Base-by-base conservation (phyloP, 257 asterid genomes). In the Nicotiana benthamiana region DNA sequence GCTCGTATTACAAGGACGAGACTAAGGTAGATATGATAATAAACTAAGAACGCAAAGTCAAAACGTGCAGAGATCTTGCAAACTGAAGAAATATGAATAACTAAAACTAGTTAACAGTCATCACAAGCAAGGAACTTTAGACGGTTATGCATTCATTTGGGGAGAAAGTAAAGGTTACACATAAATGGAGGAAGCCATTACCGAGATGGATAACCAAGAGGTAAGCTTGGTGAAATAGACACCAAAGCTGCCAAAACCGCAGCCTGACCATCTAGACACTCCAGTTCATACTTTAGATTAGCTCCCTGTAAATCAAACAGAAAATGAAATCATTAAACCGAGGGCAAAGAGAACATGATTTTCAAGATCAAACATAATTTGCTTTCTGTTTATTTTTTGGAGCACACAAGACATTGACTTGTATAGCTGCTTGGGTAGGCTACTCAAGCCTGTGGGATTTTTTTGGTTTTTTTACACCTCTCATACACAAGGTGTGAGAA, bases 201-300 rank as follows among this genome's bases (percentile, higher is more conserved):
- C 99, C 97, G 92, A 85, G 95, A 84, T 75, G 99, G 99, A 87
- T 96, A 96, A 85, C 99, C 99, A 82, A 96, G 97, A 63, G 97
- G 99, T 80, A 94, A 89, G 85, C 87, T 92, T 51, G 85, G 95
- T 30, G 99, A 96, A 82, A 92, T 86, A 78, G 99, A 92, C 85
- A 96, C 95, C 67, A 96, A 80, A 76, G 99, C 88, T 51, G 99
- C 99, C 89, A 96, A 87, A 88, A 90, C 93, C 80, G 97, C 92
- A 3, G 98, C 97, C 86, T 94, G 97, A 79, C 99, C 99, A 86
- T 94, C 93, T 78, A 96, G 85, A 84, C 90, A 86, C 36, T 90
- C 97, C 67, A 94, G 97, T 89, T 94, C 98, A 51, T 88, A 83
- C 86, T 85, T 85, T 30, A 96, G 83, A 87, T 87, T 90, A 84